Evolutionary conservation across 2,329 filamentous ascomycete species (phyloP), one percentile per base, ranked within the genome.

Genomic region (Coleophoma cylindrospora): DNA sequence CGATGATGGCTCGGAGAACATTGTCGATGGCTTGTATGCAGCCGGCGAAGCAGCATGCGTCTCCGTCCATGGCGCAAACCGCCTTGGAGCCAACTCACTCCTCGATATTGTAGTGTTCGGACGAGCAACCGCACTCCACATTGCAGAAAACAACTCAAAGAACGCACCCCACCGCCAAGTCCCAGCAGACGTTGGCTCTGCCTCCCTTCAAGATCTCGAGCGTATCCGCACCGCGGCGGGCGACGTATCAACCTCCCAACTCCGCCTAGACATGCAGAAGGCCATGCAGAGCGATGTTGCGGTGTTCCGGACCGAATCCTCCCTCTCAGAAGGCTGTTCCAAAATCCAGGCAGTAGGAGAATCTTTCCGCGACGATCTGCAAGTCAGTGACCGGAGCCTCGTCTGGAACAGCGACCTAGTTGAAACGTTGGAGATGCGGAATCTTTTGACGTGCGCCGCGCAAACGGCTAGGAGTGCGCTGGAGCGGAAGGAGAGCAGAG

Each of bases 51-150:
- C 69, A 22, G 73, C 73, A 1, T 75, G 70, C 55, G 74, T 76
- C 0, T 72, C 68, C 36, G 73, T 76, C 0, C 73, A 76, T 47
- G 73, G 74, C 2, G 71, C 72, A 15, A 76, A 76, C 37, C 62
- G 73, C 27, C 61, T 75, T 0, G 73, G 73, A 4, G 74, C 74
- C 2, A 76, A 76, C 50, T 73, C 70, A 2, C 62, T 76, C 7
- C 67, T 76, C 5, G 73, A 76, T 50, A 72, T 76, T 48, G 71
- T 76, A 5, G 73, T 76, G 2, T 76, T 76, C 44, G 74, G 74
- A 17, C 67, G 73, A 34, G 74, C 74, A 19, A 68, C 63, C 57
- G 73, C 69, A 17, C 61, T 70, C 22, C 68, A 70, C 56, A 71
- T 70, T 45, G 65, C 66, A n/a, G 57, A 58, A 9, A 68, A 69